Percentiles rank a stretch among this genome's conserved stretches.
Conservation (phyloP, 116 monocot species). For the Thalassia testudinum region DNA sequence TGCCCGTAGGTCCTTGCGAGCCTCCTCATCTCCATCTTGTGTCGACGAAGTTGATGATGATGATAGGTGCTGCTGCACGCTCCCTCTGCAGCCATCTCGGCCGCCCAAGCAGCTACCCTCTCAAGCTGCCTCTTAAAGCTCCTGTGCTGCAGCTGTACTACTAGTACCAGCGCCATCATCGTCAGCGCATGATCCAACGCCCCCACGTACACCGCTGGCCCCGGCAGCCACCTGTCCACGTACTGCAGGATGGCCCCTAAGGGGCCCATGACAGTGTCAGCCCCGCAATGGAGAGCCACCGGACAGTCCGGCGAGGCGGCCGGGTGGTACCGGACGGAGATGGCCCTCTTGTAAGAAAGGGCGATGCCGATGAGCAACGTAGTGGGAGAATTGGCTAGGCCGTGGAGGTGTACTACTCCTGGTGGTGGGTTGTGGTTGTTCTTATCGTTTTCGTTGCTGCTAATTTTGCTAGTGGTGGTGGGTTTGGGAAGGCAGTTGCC, state of each 20-base stretch:
- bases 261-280: constrained; percentile 25
- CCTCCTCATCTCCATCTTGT: constrained; percentile 31
- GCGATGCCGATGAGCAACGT: too few species aligned
- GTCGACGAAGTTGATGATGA: too few species aligned
- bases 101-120: constrained; percentile 36
- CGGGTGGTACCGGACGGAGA: too few species aligned
- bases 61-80: too few species aligned
- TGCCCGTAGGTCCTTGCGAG: constrained; percentile 43
- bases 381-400: too few species aligned
- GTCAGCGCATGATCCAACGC: constrained; percentile 1
- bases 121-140: constrained; percentile 53
- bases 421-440: too few species aligned
- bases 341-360: too few species aligned
- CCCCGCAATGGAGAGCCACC: constrained; percentile 15
- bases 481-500: too few species aligned
- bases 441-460: too few species aligned
- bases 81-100: constrained; percentile 12
- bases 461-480: too few species aligned
- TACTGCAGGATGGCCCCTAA: constrained; percentile 26
- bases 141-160: constrained; percentile 58
- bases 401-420: too few species aligned
- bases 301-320: neutral
- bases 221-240: constrained; percentile 32
- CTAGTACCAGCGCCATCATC: too few species aligned
- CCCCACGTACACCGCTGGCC: constrained; percentile 8